Evolutionary conservation across 208 protist genomes (phyloP).

Genomic region (Acanthamoeba royreba): DNA sequence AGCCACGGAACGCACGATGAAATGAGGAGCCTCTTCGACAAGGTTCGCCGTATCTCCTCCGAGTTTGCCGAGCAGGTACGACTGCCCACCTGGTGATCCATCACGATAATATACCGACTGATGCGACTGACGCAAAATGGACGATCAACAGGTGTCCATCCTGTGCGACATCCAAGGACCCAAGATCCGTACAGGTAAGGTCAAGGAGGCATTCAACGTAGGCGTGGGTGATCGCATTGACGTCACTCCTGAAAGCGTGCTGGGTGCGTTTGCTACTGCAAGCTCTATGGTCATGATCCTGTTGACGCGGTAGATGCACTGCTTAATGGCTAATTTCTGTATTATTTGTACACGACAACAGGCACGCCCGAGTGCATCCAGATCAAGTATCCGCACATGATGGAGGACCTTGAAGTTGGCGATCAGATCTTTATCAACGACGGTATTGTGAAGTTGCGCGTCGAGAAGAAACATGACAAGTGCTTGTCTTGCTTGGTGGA

Average conservation of each 20-base stretch:
- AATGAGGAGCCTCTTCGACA: slow-evolving; percentile 28
- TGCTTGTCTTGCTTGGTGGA: slow-evolving; percentile 34
- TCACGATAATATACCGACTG: not conserved
- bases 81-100: not conserved
- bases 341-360: no score
- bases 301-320: not conserved
- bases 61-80: slow-evolving; percentile 35
- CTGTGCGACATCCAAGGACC: slow-evolving; percentile 50
- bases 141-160: slow-evolving; percentile 32
- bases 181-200: slow-evolving; percentile 42
- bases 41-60: slow-evolving; percentile 11
- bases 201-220: slow-evolving; percentile 43
- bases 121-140: not conserved
- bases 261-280: not conserved
- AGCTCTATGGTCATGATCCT: not conserved
- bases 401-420: slow-evolving; percentile 38
- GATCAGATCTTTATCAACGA: slow-evolving; percentile 55
- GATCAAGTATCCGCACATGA: slow-evolving; percentile 50
- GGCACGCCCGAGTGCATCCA: slow-evolving; percentile 29
- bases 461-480: not conserved
- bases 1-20: slow-evolving; percentile 50
- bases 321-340: no score
- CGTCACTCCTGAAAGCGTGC: slow-evolving; percentile 25
- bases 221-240: slow-evolving; percentile 40
- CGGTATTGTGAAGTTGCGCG: slow-evolving; percentile 34